phyloP scores from a whole-genome alignment of 768 basidiomycete genomes.

The Termitomyces sp. region DNA sequence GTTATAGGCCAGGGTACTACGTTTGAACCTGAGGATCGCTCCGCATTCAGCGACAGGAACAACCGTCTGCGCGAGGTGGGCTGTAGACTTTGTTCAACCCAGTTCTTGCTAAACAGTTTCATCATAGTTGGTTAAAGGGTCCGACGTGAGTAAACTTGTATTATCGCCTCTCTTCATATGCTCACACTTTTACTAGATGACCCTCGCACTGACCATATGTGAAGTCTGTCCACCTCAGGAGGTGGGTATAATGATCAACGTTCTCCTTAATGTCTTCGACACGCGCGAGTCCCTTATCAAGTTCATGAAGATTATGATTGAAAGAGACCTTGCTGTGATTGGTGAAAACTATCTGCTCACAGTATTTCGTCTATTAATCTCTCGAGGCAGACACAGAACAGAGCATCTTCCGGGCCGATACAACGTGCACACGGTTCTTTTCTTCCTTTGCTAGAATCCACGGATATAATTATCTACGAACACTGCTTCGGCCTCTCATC shows the following conservation, averaged over 20 bases:
- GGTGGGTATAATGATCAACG: conserved; percentile 78
- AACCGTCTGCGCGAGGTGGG: conserved; percentile 56
- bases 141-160: conserved; percentile 46
- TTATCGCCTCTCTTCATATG: not conserved
- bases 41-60: conserved; percentile 39
- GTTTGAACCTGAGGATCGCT: conserved; percentile 58
- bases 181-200: conserved; percentile 41
- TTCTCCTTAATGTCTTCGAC: conserved; percentile 84
- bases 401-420: conserved; percentile 83
- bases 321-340: conserved; percentile 74
- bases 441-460: conserved; percentile 86
- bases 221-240: conserved; percentile 78
- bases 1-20: conserved; percentile 78
- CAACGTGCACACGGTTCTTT: conserved; percentile 80
- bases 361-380: conserved; percentile 1
- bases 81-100: not conserved
- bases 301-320: conserved; percentile 79
- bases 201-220: conserved; percentile 79
- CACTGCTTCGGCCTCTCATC: conserved; percentile 71
- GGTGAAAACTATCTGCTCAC: conserved; percentile 34
- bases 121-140: conserved; percentile 61
- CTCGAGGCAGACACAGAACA: conserved; percentile 61
- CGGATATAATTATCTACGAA: conserved; percentile 87
- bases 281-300: conserved; percentile 64
- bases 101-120: not conserved